These are phyloP conservation scores for Penicillium riverlandense DNA, from an alignment of 495 filamentous ascomycete genomes.

Conservation along the genomic window DNA sequence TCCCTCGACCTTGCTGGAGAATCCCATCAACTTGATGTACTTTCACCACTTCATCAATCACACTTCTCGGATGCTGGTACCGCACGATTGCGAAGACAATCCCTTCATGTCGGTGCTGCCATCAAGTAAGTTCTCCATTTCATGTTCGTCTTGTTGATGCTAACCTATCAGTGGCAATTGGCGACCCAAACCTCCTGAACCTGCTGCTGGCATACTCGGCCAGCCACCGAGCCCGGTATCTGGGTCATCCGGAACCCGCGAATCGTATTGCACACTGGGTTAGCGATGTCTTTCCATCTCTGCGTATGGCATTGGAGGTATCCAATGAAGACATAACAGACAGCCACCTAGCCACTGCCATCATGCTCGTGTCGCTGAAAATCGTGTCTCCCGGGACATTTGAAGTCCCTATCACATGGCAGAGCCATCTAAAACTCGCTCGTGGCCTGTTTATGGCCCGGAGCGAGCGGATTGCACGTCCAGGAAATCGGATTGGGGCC, in stretches of 20 bases:
- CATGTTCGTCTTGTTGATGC: background rate
- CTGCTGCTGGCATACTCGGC: slow-evolving; percentile 78
- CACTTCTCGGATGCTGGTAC: slow-evolving; percentile 66
- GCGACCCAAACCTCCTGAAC: slow-evolving; percentile 62
- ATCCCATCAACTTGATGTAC: slow-evolving; percentile 72
- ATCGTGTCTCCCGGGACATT: slow-evolving; percentile 83
- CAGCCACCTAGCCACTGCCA: slow-evolving; percentile 72
- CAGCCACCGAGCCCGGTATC: slow-evolving; percentile 69
- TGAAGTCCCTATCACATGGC: slow-evolving; percentile 66
- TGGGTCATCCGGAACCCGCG: slow-evolving; percentile 67
- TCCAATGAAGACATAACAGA: slow-evolving; percentile 57
- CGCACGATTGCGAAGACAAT: slow-evolving; percentile 69
- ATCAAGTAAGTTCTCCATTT: slow-evolving; percentile 44
- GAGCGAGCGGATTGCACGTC: slow-evolving; percentile 43
- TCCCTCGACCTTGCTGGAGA: slow-evolving; percentile 57
- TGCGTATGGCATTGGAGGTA: slow-evolving; percentile 57
- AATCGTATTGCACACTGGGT: slow-evolving; percentile 76
- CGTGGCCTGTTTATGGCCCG: slow-evolving; percentile 68
- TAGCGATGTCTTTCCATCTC: slow-evolving; percentile 66
- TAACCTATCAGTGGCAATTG: slow-evolving; percentile 52
- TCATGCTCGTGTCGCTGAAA: slow-evolving; percentile 80
- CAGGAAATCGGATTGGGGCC: slow-evolving; percentile 59
- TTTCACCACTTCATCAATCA: slow-evolving; percentile 78
- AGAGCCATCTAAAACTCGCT: slow-evolving; percentile 68
- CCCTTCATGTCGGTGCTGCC: slow-evolving; percentile 66